Conservation (phyloP, 345 rosid genomes). For the Cochlearia excelsa region DNA sequence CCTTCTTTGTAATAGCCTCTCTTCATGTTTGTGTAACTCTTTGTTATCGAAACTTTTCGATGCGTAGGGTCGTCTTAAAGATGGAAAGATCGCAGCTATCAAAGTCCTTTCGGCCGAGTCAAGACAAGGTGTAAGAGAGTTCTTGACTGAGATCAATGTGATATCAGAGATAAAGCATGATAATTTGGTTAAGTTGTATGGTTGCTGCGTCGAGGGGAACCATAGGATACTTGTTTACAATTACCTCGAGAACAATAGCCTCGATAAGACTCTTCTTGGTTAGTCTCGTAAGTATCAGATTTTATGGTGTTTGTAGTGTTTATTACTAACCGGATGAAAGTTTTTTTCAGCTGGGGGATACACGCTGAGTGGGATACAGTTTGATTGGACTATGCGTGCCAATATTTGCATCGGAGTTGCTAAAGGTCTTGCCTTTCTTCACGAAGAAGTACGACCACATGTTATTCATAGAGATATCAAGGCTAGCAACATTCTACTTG, state of each 20-base stretch:
- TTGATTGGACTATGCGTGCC: slow-evolving; percentile 67
- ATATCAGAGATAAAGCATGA: slow-evolving; percentile 81
- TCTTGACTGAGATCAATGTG: slow-evolving; percentile 77
- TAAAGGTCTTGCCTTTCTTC: slow-evolving; percentile 83
- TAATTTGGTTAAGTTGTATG: slow-evolving; percentile 80
- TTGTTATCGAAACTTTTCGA: slow-evolving; percentile 10
- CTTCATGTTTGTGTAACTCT: neutral
- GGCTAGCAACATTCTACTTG: slow-evolving; percentile 95
- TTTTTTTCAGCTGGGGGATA: slow-evolving; percentile 53
- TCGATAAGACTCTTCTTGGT: slow-evolving; percentile 85
- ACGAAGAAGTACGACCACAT: slow-evolving; percentile 75
- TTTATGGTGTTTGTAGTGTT: slow-evolving; percentile 49
- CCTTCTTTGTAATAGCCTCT: too few relatives aligned
- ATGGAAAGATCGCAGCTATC: slow-evolving; percentile 75
- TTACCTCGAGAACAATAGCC: slow-evolving; percentile 85
- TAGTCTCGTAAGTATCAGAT: slow-evolving; percentile 22
- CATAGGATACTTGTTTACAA: slow-evolving; percentile 89
- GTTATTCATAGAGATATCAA: slow-evolving; percentile 92
- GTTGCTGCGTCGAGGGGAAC: slow-evolving; percentile 79
- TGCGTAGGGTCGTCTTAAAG: slow-evolving; percentile 79
- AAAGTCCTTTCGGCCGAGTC: slow-evolving; percentile 93
- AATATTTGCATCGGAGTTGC: slow-evolving; percentile 81
- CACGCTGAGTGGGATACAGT: slow-evolving; percentile 51
- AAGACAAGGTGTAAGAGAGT: slow-evolving; percentile 80
- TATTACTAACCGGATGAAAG: slow-evolving; percentile 44